Conservation (phyloP, 2,329 filamentous ascomycete genomes). For the Tothia fuscella region DNA sequence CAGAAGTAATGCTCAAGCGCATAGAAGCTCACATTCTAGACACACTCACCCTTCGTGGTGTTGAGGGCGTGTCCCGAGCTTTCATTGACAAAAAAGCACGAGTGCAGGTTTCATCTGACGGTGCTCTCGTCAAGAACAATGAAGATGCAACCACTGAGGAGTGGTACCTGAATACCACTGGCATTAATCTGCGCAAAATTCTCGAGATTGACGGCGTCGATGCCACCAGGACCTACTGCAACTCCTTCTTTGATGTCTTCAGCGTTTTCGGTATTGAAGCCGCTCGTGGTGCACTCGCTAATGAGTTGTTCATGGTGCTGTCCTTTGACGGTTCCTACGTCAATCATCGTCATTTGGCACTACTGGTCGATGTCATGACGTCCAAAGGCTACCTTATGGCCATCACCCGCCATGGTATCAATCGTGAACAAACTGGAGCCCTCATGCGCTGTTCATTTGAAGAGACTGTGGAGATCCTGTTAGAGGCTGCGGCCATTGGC, state of each 20-base stretch:
- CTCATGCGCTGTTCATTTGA: slow-evolving; percentile 99
- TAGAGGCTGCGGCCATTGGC: slow-evolving; percentile 87
- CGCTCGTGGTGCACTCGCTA: slow-evolving; percentile 72
- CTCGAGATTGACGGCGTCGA: slow-evolving; percentile 83
- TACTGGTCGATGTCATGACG: slow-evolving; percentile 96
- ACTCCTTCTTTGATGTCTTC: slow-evolving; percentile 90
- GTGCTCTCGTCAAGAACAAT: slow-evolving; percentile 62
- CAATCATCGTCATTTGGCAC: slow-evolving; percentile 92
- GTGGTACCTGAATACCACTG: slow-evolving; percentile 92
- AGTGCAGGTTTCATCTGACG: slow-evolving; percentile 55
- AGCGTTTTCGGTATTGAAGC: slow-evolving; percentile 95
- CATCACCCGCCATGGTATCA: slow-evolving; percentile 96
- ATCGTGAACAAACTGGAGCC: slow-evolving; percentile 92
- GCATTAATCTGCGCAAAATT: slow-evolving; percentile 74
- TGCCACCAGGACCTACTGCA: slow-evolving; percentile 74
- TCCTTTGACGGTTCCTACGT: slow-evolving; percentile 99
- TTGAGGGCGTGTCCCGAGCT: slow-evolving; percentile 75
- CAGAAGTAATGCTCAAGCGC: slow-evolving; percentile 86
- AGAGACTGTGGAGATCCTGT: slow-evolving; percentile 94
- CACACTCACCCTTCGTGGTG: slow-evolving; percentile 80
- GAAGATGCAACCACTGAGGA: slow-evolving; percentile 67
- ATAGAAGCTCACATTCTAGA: slow-evolving; percentile 87
- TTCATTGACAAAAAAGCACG: slow-evolving; percentile 78
- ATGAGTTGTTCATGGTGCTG: slow-evolving; percentile 82
- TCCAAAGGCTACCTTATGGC: slow-evolving; percentile 88